Percentiles rank a stretch among this genome's conserved stretches.
phyloP scores from a whole-genome alignment of 2,329 filamentous ascomycete genomes.

The Escovopsis sp. region DNA sequence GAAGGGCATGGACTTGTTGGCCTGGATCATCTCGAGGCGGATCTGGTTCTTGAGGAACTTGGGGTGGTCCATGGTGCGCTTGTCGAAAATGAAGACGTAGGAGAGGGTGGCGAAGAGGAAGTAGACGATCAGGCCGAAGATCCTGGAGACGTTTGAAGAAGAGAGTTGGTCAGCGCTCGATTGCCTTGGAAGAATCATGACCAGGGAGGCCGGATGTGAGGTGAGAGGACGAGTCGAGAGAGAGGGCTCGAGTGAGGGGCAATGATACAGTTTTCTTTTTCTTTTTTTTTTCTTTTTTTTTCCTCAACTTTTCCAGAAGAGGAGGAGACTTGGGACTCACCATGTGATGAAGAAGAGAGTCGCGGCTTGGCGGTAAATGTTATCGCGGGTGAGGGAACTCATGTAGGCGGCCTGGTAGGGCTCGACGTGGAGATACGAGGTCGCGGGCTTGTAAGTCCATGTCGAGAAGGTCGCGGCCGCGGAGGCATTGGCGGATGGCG shows the following conservation, averaged over 20 bases:
- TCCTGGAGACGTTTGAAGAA: constrained; percentile 37
- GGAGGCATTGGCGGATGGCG: constrained; percentile 38
- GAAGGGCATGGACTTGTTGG: constrained; percentile 59
- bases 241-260: too few species aligned
- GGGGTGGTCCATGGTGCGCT: constrained; percentile 74
- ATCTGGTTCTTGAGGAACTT: constrained; percentile 95
- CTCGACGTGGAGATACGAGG: constrained; percentile 50
- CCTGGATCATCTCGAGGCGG: constrained; percentile 68
- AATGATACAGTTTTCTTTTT: too few species aligned
- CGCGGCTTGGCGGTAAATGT: constrained; percentile 57
- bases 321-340: constrained; percentile 33
- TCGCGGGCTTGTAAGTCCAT: constrained; percentile 62
- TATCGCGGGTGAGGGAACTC: constrained; percentile 65
- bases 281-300: too few species aligned
- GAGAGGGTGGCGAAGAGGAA: constrained; percentile 72
- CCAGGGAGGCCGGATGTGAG: too few species aligned
- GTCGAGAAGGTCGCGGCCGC: constrained; percentile 36
- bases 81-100: constrained; percentile 84
- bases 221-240: too few species aligned
- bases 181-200: too few species aligned
- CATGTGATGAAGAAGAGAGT: constrained; percentile 77
- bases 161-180: constrained; percentile 1
- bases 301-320: background rate
- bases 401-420: constrained; percentile 65
- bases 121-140: constrained; percentile 76